Evolutionary conservation across 2,329 filamentous ascomycete genomes (phyloP), one percentile per base, ranked within the genome.

Genomic region (Leptographium flavum): DNA sequence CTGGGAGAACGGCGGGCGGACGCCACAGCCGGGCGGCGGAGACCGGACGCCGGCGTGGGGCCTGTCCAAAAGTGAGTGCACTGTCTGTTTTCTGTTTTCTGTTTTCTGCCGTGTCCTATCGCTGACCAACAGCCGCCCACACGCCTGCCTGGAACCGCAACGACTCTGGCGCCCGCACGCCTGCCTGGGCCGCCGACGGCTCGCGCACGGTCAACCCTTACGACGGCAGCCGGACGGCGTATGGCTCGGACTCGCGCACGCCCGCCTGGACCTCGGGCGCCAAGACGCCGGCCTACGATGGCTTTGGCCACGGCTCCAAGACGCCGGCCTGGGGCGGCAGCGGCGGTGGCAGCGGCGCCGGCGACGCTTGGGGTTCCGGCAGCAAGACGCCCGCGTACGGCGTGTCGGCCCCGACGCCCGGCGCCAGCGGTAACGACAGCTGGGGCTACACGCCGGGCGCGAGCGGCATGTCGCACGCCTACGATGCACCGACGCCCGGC

Each of bases 1-100:
- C 49, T 84, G 81, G 76, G 70, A 77, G 49, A 69, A 75, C 53
- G 75, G 33, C 19, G 33, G 33, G 3, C 33, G 33, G 8, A 36
- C 33, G 19, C 33, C 17, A 17, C 13, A 13, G 33, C 17, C 10
- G 32, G 33, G 33, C 10, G 33, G 33, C 19, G 71, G 74, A 44
- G 81, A 83, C 27, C 72, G 83, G 45, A 86, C 83, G n/a, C 83
- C 83, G 25, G 81, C 82, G 13, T 87, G 83, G 83, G 81, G 79
- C 42, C 69, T 56, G 23, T 47, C 73, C 36, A 73, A 78, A 62
- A 76, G 79, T 83, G 71, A 73, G 77, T 72, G 52, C 45, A 1
- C 9, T 11, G 42, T 27, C 22, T 42, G 2, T 31, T 23, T 35
- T 43, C 1, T 30, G 22, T 4, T 21, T 30, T 17, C 21, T 21